Conservation (phyloP, 2,329 filamentous ascomycete genomes). For the Grosmannia huntii region DNA sequence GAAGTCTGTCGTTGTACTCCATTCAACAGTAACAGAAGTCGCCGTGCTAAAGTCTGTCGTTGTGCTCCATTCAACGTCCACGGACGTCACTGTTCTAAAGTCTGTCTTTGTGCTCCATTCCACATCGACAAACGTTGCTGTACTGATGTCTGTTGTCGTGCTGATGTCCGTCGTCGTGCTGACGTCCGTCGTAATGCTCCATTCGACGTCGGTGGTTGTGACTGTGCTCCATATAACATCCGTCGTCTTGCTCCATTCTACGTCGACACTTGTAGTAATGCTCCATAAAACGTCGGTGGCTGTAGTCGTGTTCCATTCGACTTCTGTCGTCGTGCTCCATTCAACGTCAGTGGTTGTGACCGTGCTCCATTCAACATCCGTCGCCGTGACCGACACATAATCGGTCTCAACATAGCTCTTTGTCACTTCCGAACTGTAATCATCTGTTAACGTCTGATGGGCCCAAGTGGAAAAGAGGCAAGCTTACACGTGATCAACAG, state of each 20-base stretch:
- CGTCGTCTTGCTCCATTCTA: neutral
- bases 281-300: too few species aligned
- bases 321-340: neutral
- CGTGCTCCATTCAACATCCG: neutral
- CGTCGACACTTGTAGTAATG: too few species aligned
- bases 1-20: neutral
- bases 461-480: neutral
- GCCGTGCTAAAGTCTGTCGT: neutral
- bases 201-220: neutral
- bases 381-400: neutral
- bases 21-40: neutral
- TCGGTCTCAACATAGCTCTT: neutral
- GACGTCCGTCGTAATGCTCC: neutral
- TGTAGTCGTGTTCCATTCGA: too few species aligned
- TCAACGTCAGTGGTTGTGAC: neutral
- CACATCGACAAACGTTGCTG: neutral
- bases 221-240: neutral
- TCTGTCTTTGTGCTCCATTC: neutral
- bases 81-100: neutral
- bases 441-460: neutral
- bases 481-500: neutral
- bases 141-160: neutral
- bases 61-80: neutral
- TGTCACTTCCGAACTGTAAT: neutral
- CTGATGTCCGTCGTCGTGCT: neutral